Evolutionary conservation across 2,329 filamentous ascomycete species (phyloP), one percentile per base, ranked within the genome.

Genomic region (Fusarium sp.): DNA sequence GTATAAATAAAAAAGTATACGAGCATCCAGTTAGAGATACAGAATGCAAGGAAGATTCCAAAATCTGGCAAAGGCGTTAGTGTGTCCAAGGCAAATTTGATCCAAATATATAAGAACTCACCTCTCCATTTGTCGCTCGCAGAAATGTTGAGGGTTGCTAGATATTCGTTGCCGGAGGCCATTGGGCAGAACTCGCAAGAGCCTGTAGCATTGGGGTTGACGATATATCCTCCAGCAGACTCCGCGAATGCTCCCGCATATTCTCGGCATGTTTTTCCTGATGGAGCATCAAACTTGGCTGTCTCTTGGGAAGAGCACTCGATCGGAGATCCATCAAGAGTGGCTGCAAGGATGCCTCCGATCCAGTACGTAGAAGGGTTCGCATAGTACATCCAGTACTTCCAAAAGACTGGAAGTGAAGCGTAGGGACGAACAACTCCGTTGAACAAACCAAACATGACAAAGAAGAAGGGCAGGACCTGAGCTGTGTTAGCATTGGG

Each of bases 1-100:
- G 86, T 89, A 76, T 89, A 93, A 53, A 92, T 87, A 71, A 93
- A 92, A 76, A 92, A 91, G 73, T 91, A 91, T 1, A 92, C 88
- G 50, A 92, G 63, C 36, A 82, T 77, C 87, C 87, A 92, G 70
- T 92, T 92, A 46, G 85, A 88, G 12, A 90, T 77, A 48, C 85
- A 86, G 72, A 92, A 93, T 2, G 85, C 86, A 8, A 91, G 67
- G 78, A 92, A 91, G 58, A 92, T 88, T 7, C 88, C 90, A 67
- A 92, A 90, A 45, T 79, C 77, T 77, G n/a, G 5, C 3, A 9
- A 9, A 4, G 3, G 6, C 9, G 13, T 65, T 44, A 65, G 48
- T 26, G 24, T 13, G 4, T 8, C 10, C 8, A 15, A 7, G 7
- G 19, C 5, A 38, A 22, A 29, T 2, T 6, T 25, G 6, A n/a